phyloP scores from a whole-genome alignment of 208 protist genomes.

The Trypanosomatidae sp. region DNA sequence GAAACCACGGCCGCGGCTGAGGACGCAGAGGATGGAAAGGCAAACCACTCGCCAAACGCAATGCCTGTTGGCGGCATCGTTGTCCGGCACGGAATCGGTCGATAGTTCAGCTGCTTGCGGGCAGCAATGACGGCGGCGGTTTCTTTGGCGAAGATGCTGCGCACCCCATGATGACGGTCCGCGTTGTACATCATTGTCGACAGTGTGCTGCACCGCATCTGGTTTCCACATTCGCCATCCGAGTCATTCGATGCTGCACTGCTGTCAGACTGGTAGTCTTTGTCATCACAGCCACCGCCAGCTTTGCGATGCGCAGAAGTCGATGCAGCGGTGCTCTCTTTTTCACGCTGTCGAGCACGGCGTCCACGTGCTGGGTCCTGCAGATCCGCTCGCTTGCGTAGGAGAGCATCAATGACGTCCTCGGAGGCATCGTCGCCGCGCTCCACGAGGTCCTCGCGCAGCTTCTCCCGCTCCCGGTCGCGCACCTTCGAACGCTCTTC shows the following conservation, averaged over 20 bases:
- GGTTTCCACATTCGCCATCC: not conserved
- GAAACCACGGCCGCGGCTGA: not conserved
- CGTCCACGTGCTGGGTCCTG: conserved; percentile 8
- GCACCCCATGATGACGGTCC: conserved; percentile 57
- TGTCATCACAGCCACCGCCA: not conserved
- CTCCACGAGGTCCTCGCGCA: conserved; percentile 24
- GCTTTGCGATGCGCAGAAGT: not conserved
- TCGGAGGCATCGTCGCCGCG: conserved; percentile 25
- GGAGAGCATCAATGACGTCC: conserved; percentile 14
- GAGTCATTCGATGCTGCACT: not conserved
- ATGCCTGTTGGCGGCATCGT: conserved; percentile 60
- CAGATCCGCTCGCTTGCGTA: conserved; percentile 14
- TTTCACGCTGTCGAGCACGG: conserved; percentile 5
- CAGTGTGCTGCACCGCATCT: not conserved
- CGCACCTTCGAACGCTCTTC: conserved; percentile 21
- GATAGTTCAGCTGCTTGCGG: conserved; percentile 56
- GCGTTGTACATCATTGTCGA: conserved; percentile 55
- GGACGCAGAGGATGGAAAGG: conserved; percentile 20
- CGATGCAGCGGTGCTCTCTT: not conserved
- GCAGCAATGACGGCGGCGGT: conserved; percentile 50
- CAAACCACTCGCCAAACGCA: conserved; percentile 64
- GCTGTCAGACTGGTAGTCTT: not conserved
- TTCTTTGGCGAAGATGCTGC: conserved; percentile 81
- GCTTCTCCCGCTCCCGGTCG: conserved; percentile 27
- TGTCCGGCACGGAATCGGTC: conserved; percentile 42